These are phyloP conservation scores for Phytopythium helicoides DNA, from an alignment of 352 stramenopile species.

Conservation along the genomic window DNA sequence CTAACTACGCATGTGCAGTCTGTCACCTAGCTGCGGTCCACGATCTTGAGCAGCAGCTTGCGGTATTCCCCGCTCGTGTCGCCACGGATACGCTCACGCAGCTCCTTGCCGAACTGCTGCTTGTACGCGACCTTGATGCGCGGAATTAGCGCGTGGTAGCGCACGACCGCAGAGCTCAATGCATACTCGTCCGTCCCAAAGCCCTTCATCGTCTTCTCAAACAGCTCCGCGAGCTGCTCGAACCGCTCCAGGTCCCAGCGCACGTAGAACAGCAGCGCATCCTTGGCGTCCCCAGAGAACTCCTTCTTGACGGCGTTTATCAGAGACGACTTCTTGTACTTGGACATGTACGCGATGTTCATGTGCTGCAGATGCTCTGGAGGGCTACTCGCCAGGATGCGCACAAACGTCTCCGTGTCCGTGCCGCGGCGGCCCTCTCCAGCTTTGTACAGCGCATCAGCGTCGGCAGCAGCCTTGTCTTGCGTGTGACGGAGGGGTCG, in stretches of 20 bases:
- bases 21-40: too few relatives aligned
- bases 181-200: slow-evolving; percentile 61
- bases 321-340: slow-evolving; percentile 26
- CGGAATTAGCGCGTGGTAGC: slow-evolving; percentile 61
- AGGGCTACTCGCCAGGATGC: slow-evolving; percentile 24
- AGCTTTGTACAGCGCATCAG: too few relatives aligned
- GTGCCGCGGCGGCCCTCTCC: too few relatives aligned
- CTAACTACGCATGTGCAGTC: too few relatives aligned
- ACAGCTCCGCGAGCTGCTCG: slow-evolving; percentile 28
- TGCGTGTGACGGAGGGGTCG: too few relatives aligned
- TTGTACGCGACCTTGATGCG: slow-evolving; percentile 57
- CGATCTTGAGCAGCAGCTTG: too few relatives aligned
- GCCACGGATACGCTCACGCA: slow-evolving; percentile 66
- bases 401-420: slow-evolving; percentile 24
- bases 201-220: slow-evolving; percentile 48
- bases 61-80: too few relatives aligned
- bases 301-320: slow-evolving; percentile 31
- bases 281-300: slow-evolving; percentile 22
- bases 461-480: too few relatives aligned
- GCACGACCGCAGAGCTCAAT: slow-evolving; percentile 56
- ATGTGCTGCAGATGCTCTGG: slow-evolving; percentile 23
- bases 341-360: slow-evolving; percentile 23
- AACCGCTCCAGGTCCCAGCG: slow-evolving; percentile 27
- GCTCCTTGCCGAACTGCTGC: slow-evolving; percentile 66
- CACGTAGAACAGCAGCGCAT: slow-evolving; percentile 25